Evolutionary conservation across 2,329 filamentous ascomycete species (phyloP), one percentile per base, ranked within the genome.

Genomic region (Neophaeococcomyces aloes): DNA sequence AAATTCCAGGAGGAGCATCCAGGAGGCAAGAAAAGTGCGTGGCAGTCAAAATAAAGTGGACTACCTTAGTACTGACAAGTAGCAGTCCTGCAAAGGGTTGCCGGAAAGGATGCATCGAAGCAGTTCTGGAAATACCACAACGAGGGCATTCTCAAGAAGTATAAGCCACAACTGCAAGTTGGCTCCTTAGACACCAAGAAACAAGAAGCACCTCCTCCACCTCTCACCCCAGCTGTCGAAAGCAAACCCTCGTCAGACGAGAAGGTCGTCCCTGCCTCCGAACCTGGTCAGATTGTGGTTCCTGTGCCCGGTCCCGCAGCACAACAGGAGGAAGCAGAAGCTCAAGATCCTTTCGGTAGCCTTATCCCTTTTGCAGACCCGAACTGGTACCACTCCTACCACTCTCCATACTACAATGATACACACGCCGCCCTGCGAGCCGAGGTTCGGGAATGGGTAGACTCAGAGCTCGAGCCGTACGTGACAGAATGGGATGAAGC

Each of bases 401-500:
- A 94, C 69, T 94, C 89, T 1, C 86, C 89, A 21, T 96, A 95
- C 75, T 94, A 83, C 75, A 95, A 95, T 68, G 82, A 94, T 66
- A 80, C 86, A 4, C 91, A 98, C 65, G 88, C 79, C 45, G 87
- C 86, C 40, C 81, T 98, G 38, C 86, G 91, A 48, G 81, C 79
- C 52, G 91, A 98, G 71, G 74, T 95, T 48, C 84, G 91, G 59
- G 76, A 87, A 70, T 98, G 88, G 88, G 78, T 98, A 44, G 85
- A 94, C 49, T 76, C 72, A 45, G 85, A 86, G 56, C 81, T 96
- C 61, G 87, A 94, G 70, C 89, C 91, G 17, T 75, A 89, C 56
- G 86, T 96, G 45, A 83, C 79, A 31, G 91, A 98, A 64, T 98
- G 91, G 91, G 91, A 98, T 56, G 91, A 96, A 72, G 85, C 81